Conservation (phyloP, 352 stramenopile species). For the Vaucheria bursata region DNA sequence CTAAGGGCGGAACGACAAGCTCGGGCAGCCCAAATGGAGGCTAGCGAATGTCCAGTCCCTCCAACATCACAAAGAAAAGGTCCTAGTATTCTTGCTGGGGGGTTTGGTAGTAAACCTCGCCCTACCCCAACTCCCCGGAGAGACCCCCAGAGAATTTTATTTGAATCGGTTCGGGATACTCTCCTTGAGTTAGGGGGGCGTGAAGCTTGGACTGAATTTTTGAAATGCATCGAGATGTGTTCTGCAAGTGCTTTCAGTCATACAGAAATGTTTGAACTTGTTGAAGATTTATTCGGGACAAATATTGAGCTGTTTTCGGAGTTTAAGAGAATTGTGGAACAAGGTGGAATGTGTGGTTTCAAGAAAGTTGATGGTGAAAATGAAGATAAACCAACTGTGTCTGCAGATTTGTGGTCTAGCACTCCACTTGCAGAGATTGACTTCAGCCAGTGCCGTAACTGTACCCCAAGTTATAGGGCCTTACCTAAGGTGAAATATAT, state of each 20-base stretch:
- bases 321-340: constrained; percentile 42
- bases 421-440: constrained; percentile 46
- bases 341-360: constrained; percentile 3
- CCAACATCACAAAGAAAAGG: not conserved
- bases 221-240: constrained; percentile 97
- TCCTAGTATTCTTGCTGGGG: not conserved
- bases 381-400: no score
- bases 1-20: constrained; percentile 3
- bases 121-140: not conserved
- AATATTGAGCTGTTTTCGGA: constrained; percentile 39
- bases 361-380: not conserved
- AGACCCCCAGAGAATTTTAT: not conserved
- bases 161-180: not conserved
- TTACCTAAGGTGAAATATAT: constrained; percentile 63
- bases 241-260: constrained; percentile 84
- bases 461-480: constrained; percentile 91
- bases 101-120: not conserved
- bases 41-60: no score
- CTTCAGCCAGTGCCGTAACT: constrained; percentile 49
- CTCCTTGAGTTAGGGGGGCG: not conserved
- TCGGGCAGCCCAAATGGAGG: no score
- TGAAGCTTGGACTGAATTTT: constrained; percentile 80
- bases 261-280: constrained; percentile 70
- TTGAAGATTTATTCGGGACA: constrained; percentile 54
- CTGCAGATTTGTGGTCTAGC: constrained; percentile 30